Conservation (phyloP, 495 filamentous ascomycete species). For the Aspergillus steynii region DNA sequence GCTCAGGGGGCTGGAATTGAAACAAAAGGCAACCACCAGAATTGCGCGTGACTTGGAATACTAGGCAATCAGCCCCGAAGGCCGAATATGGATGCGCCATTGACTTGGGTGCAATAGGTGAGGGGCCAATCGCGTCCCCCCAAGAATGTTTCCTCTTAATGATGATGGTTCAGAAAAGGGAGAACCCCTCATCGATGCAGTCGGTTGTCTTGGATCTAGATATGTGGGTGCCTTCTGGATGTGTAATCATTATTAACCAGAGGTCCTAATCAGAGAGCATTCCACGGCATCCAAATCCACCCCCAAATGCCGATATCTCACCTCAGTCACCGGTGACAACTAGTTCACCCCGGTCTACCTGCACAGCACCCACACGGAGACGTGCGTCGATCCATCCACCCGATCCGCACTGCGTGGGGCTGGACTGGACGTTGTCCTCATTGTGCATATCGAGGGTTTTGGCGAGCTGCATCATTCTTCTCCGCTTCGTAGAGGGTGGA, state of each 20-base stretch:
- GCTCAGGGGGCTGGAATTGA: background rate
- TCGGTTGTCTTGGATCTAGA: background rate
- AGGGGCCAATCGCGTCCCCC: background rate
- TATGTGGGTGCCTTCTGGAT: background rate
- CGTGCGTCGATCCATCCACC: constrained; percentile 1
- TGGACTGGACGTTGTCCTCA: background rate
- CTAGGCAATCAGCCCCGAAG: background rate
- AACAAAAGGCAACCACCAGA: background rate
- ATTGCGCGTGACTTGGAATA: background rate
- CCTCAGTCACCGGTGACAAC: background rate
- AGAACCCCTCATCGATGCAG: background rate
- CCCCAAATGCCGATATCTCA: background rate
- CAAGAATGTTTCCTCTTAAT: background rate
- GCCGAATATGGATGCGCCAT: background rate
- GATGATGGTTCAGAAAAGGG: background rate
- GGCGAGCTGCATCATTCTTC: background rate
- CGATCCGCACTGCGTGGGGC: constrained; percentile 1
- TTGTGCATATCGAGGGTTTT: background rate
- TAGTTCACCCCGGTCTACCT: background rate
- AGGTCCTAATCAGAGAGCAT: background rate
- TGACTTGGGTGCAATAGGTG: background rate
- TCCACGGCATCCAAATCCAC: background rate
- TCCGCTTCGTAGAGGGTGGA: background rate
- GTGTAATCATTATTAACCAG: background rate
- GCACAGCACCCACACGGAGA: constrained; percentile 1